Evolutionary conservation across 805 yeast species (phyloP), one percentile per base, ranked within the genome.

Genomic region (Hagleromyces aurorensis): DNA sequence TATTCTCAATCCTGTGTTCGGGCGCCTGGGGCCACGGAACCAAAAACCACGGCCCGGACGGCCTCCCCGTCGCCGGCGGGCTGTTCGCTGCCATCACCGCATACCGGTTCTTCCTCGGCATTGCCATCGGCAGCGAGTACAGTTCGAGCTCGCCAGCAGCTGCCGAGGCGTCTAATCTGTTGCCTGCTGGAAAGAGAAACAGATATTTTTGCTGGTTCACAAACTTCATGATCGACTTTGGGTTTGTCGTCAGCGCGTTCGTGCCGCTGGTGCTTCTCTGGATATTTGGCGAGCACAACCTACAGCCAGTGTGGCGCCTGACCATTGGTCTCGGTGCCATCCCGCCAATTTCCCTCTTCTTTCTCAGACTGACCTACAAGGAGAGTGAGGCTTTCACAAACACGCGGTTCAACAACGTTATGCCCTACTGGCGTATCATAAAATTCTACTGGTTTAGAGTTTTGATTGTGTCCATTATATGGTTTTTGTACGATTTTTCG

Each of bases 101-200:
- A 7, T 84, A 79, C 55, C 71, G 97, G 57, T 83, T 83, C 57
- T 78, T 87, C 59, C 62, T 87, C 29, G 97, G 97, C 60, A 65
- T 84, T 41, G 93, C 87, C 47, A 82, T 89, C 45, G 97, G 97
- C 46, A 87, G 93, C 28, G 97, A 87, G 60, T 87, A 87, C 52
- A 95, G 96, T 26, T 79, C 93, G 9, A 87, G 95, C 25, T 79
- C 94, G 6, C 89, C 87, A 12, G 93, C 94, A 20, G 84, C 93
- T 44, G 86, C 96, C 16, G 96, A 87, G 58, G 91, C 93, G 21
- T 75, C 93, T 25, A 76, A 81, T 33, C 61, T 72, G 38, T 62
- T 86, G 44, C 82, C 87, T 11, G 67, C 74, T n/a, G 94, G 94
- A 34, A 68, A 70, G 37, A 78, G 96, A 64, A 85, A 87, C 62